A percentile compares a stretch with the other conserved stretches of the same genome.
Evolutionary conservation across 2,329 filamentous ascomycete species (phyloP).

Genomic region (Aspergillus viridinutans): DNA sequence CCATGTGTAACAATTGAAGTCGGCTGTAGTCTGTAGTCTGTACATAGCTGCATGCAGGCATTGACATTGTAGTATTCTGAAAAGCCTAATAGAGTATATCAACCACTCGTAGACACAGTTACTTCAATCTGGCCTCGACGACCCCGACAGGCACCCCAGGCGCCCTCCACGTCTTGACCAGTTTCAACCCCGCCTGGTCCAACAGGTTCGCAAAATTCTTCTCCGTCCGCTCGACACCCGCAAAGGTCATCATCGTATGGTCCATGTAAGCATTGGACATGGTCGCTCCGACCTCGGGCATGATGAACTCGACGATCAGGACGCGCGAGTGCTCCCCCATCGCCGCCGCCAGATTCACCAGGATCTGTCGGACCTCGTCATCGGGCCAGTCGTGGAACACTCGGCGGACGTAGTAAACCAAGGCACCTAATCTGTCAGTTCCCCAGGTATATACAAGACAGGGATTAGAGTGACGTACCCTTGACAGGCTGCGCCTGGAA

Average conservation of each 20-base stretch:
- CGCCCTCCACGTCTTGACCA: conserved; percentile 21
- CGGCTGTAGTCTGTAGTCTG: background rate
- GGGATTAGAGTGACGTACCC: conserved; percentile 6
- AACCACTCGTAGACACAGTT: background rate
- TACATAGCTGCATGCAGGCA: background rate
- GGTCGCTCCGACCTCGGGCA: conserved; percentile 16
- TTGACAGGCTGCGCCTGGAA: conserved; percentile 19
- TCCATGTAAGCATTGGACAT: conserved; percentile 22
- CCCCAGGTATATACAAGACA: background rate
- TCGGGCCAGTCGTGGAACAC: conserved; percentile 29
- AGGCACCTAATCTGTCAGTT: conserved; percentile 13
- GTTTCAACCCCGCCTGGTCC: conserved; percentile 17
- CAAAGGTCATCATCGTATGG: conserved; percentile 23
- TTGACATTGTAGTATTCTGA: background rate
- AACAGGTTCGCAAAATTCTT: conserved; percentile 21
- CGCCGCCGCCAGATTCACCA: conserved; percentile 16
- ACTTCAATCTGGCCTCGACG: conserved; percentile 21
- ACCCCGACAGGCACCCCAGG: conserved; percentile 14
- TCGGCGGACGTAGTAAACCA: conserved; percentile 30
- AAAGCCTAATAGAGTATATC: no score
- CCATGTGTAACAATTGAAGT: background rate
- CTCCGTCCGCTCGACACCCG: conserved; percentile 23
- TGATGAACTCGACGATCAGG: conserved; percentile 25
- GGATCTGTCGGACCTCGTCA: conserved; percentile 13
- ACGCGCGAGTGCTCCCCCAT: conserved; percentile 19